These are phyloP conservation scores for Rhodotorula sp. DNA, from an alignment of 1,284 basidiomycete species.

Conservation along the genomic window DNA sequence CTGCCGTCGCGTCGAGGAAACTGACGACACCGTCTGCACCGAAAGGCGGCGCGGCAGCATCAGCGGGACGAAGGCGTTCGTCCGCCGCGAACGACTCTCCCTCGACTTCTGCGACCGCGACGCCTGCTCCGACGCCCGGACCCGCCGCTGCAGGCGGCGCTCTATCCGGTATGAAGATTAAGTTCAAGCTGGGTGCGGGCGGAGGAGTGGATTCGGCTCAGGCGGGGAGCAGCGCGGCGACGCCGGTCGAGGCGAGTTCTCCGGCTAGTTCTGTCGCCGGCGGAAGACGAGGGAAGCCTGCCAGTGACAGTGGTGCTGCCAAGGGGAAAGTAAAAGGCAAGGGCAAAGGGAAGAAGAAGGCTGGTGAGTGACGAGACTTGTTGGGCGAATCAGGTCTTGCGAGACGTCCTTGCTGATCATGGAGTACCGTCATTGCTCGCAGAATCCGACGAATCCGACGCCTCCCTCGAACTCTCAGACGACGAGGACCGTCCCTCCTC, in stretches of 20 bases:
- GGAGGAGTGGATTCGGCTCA: background rate
- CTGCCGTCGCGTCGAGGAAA: background rate
- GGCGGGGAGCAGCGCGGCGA: background rate
- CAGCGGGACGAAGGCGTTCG: background rate
- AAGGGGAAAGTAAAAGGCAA: conserved; percentile 9
- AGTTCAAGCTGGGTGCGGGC: conserved; percentile 35
- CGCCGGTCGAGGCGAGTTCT: background rate
- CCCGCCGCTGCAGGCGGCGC: background rate
- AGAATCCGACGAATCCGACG: conserved; percentile 21
- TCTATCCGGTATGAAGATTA: conserved; percentile 34
- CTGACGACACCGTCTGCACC: background rate
- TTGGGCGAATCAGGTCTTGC: no score
- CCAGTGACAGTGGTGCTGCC: background rate
- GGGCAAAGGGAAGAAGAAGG: conserved; percentile 11
- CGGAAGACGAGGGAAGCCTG: background rate
- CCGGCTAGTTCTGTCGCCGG: background rate
- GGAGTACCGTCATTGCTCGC: background rate
- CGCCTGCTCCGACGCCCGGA: background rate
- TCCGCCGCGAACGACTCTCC: background rate
- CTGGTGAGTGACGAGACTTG: background rate
- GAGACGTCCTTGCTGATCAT: no score
- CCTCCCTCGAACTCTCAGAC: conserved; percentile 8
- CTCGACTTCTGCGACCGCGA: background rate
- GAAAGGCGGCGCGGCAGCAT: background rate
- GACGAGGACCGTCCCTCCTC: conserved; percentile 7